Conservation (phyloP, 805 yeast species). For the Metschnikowia rubicola region DNA sequence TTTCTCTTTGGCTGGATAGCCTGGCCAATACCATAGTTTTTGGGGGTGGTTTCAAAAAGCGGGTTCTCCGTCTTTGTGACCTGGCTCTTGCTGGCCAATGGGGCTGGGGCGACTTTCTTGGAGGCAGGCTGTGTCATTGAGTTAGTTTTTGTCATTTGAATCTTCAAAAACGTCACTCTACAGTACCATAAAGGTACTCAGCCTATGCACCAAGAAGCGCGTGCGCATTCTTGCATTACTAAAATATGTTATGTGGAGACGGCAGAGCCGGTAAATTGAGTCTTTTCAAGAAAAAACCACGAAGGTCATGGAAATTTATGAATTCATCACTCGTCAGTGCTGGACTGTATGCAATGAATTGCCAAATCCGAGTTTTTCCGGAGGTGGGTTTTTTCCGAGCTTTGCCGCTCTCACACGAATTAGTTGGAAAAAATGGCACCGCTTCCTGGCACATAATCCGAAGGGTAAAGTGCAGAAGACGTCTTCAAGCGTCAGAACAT, state of each 20-base stretch:
- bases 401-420: too few species aligned
- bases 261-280: not conserved
- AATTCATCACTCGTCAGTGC: too few species aligned
- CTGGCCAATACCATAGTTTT: conserved; percentile 96
- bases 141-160: conserved; percentile 30
- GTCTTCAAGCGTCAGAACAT: conserved; percentile 23
- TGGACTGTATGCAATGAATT: too few species aligned
- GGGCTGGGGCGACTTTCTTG: conserved; percentile 48
- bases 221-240: conserved; percentile 23
- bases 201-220: conserved; percentile 45
- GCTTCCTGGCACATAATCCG: conserved; percentile 26
- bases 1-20: conserved; percentile 92
- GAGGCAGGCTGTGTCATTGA: conserved; percentile 56
- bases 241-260: conserved; percentile 9
- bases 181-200: conserved; percentile 40
- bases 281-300: conserved; percentile 1
- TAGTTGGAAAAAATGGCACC: conserved; percentile 19
- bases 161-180: conserved; percentile 31
- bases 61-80: conserved; percentile 21
- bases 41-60: conserved; percentile 75
- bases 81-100: conserved; percentile 13
- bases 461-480: conserved; percentile 21
- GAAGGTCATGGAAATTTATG: not conserved
- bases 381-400: too few species aligned
- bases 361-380: too few species aligned